Evolutionary conservation across 106 monocot genomes (phyloP).

Genomic region (Dioscorea zingiberensis): DNA sequence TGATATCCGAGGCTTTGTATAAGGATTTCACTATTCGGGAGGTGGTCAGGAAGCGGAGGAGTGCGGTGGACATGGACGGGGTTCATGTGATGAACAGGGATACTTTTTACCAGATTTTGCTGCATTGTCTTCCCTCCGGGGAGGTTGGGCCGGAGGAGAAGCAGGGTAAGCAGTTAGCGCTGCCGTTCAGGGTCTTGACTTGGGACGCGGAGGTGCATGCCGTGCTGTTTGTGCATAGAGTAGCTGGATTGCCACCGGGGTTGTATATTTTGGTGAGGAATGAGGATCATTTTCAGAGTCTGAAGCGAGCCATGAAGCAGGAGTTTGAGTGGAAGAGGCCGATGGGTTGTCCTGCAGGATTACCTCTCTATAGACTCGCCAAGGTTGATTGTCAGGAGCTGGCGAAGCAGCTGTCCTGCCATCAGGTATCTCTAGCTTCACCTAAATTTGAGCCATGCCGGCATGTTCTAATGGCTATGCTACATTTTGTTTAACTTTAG

Average conservation of each 20-base stretch:
- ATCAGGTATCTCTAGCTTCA: slow-evolving; percentile 51
- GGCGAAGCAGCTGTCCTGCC: slow-evolving; percentile 75
- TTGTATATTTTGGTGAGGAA: slow-evolving; percentile 95
- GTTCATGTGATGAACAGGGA: slow-evolving; percentile 64
- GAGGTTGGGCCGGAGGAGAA: slow-evolving; percentile 38
- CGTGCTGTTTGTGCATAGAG: slow-evolving; percentile 85
- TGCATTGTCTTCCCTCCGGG: slow-evolving; percentile 92
- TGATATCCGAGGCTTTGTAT: slow-evolving; percentile 55
- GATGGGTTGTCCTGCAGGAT: slow-evolving; percentile 68
- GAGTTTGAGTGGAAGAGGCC: slow-evolving; percentile 92
- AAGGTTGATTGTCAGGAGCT: slow-evolving; percentile 53
- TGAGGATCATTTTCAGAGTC: slow-evolving; percentile 70
- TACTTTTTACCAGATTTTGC: slow-evolving; percentile 85
- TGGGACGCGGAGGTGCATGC: slow-evolving; percentile 95
- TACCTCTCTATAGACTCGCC: slow-evolving; percentile 78
- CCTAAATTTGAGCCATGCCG: no score
- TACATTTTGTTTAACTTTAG: no score
- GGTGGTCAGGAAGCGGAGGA: slow-evolving; percentile 72
- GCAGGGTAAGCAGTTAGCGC: slow-evolving; percentile 63
- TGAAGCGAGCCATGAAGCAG: slow-evolving; percentile 65
- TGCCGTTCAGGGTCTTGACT: slow-evolving; percentile 78
- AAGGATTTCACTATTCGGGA: slow-evolving; percentile 52
- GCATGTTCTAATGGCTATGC: no score
- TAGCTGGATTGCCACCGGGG: slow-evolving; percentile 54
- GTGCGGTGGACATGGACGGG: slow-evolving; percentile 96